Evolutionary conservation across 2,329 filamentous ascomycete genomes (phyloP), one percentile per base, ranked within the genome.

Genomic region (Achaetomium macrosporum): DNA sequence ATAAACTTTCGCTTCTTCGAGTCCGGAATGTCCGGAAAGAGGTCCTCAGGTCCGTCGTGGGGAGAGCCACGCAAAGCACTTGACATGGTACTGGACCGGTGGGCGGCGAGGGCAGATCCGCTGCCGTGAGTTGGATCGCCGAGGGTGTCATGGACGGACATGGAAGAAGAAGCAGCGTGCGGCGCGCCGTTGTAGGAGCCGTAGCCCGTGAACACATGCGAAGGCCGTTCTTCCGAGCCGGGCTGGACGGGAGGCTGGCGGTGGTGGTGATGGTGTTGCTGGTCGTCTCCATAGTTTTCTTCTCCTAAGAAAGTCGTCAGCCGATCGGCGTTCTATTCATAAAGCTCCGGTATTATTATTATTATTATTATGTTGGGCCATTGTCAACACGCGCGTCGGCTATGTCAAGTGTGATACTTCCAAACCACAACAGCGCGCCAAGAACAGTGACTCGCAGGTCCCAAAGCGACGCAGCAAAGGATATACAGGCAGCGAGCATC

Each of bases 1-100:
- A 97, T 96, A 70, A 97, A 97, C 71, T 96, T 97, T 66, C 92
- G 87, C 65, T 90, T 89, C 73, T 95, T 96, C 48, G 86, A 84
- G 64, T 93, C 90, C 1, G 91, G 90, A 48, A 96, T 80, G 60
- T 93, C 87, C 45, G 90, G 89, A 68, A 96, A 96, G 42, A 96
- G 81, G 45, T 84, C 83, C 15, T 83, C 79, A 48, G 85, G 73
- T 56, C 81, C 79, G 63, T 84, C 76, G 57, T 55, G 41, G 41
- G 20, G 49, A 12, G 55, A 45, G 19, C 43, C 29, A 20, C 44
- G 41, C 25, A 25, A 4, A 25, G 4, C 7, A 4, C 7, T 25
- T 25, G 25, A 25, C 77, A 79, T 71, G 61, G 68, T 42, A 65
- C 65, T 59, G 63, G 67, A 39, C 57, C 68, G 52, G 51, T 65